Conservation (phyloP, 2,329 filamentous ascomycete species). For the Trichoderma oligosporum region DNA sequence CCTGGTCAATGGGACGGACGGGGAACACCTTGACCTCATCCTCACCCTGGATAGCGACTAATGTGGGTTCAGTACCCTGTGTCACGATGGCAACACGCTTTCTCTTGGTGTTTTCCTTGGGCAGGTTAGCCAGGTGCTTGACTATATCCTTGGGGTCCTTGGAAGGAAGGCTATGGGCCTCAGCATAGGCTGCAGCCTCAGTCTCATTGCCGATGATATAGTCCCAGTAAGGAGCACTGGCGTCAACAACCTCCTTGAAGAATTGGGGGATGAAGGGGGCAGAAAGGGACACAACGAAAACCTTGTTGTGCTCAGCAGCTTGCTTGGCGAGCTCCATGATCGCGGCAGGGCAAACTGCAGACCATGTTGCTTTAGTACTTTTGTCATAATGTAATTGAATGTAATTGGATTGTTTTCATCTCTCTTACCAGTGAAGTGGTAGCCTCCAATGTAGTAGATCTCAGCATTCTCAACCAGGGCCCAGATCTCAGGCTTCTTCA, state of each 20-base stretch:
- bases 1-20: constrained; percentile 72
- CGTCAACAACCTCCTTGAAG: constrained; percentile 94
- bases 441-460: constrained; percentile 90
- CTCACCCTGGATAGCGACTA: constrained; percentile 73
- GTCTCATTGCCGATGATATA: constrained; percentile 97
- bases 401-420: not conserved
- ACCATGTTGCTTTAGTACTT: not conserved
- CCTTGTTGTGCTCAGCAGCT: constrained; percentile 84
- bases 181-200: constrained; percentile 83
- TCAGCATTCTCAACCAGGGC: constrained; percentile 82
- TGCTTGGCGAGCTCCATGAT: constrained; percentile 88
- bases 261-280: constrained; percentile 95
- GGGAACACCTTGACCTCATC: constrained; percentile 70
- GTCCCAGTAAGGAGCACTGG: constrained; percentile 86
- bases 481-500: constrained; percentile 91
- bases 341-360: constrained; percentile 75
- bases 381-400: not conserved
- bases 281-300: constrained; percentile 84
- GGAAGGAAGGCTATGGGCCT: constrained; percentile 70
- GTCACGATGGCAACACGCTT: constrained; percentile 88
- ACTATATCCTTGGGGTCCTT: constrained; percentile 82
- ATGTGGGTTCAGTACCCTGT: constrained; percentile 86
- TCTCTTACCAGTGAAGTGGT: constrained; percentile 73
- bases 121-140: constrained; percentile 77
- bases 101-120: constrained; percentile 85